Percentiles rank a stretch among this genome's conserved stretches.
Evolutionary conservation across 2,329 filamentous ascomycete species (phyloP).

Genomic region (Dendryphion nanum): DNA sequence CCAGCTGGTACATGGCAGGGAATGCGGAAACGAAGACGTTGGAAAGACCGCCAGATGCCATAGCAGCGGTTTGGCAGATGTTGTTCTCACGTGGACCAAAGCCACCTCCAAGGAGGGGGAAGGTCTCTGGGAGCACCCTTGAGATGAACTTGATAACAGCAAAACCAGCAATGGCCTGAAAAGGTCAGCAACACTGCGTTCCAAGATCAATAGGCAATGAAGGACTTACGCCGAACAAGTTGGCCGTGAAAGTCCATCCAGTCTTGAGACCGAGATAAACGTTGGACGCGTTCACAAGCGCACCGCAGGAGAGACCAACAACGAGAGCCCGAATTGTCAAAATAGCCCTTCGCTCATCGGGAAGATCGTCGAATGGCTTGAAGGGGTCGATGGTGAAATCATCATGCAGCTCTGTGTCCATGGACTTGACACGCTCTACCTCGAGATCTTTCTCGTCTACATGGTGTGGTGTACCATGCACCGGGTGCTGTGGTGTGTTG

Average conservation of each 20-base stretch:
- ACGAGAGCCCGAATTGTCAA: slow-evolving; percentile 57
- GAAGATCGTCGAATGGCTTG: slow-evolving; percentile 43
- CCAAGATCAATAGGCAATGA: background rate
- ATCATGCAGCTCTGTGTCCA: slow-evolving; percentile 18
- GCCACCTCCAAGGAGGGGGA: slow-evolving; percentile 53
- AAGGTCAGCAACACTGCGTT: background rate
- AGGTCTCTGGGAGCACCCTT: slow-evolving; percentile 45
- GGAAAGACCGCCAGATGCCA: slow-evolving; percentile 58
- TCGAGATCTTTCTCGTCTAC: slow-evolving; percentile 23
- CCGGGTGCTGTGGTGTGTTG: slow-evolving; percentile 19
- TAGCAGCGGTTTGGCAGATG: slow-evolving; percentile 60
- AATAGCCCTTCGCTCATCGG: slow-evolving; percentile 48
- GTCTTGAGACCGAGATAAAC: slow-evolving; percentile 58
- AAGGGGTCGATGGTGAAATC: slow-evolving; percentile 40
- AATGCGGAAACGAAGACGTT: slow-evolving; percentile 60
- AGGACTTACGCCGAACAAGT: slow-evolving; percentile 20
- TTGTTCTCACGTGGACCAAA: slow-evolving; percentile 64
- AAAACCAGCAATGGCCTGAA: slow-evolving; percentile 57
- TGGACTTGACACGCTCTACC: slow-evolving; percentile 20
- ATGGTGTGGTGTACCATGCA: too few relatives aligned
- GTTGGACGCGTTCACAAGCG: slow-evolving; percentile 62
- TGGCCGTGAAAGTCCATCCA: slow-evolving; percentile 45
- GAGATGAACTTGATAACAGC: slow-evolving; percentile 57
- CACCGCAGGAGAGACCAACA: slow-evolving; percentile 56
- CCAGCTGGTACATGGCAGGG: slow-evolving; percentile 60